Evolutionary conservation across 345 rosid species (phyloP).

Genomic region (Camelina sativa): DNA sequence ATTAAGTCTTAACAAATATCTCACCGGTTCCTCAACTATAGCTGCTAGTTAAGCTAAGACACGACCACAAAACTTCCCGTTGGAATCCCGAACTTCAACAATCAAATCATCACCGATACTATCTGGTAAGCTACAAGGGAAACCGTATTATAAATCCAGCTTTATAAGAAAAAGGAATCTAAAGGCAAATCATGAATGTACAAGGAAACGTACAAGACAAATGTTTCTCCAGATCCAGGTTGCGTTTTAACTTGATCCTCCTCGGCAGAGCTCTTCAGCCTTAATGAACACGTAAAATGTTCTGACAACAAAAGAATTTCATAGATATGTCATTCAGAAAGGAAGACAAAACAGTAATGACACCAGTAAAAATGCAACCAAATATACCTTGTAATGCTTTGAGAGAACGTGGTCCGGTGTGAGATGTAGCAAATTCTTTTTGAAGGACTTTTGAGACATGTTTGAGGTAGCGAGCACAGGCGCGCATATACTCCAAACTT

Average conservation of each 20-base stretch:
- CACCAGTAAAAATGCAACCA: neutral
- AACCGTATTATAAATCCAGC: slow-evolving; percentile 5
- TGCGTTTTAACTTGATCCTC: slow-evolving; percentile 70
- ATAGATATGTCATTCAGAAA: neutral
- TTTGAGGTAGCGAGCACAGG: slow-evolving; percentile 72
- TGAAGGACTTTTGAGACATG: slow-evolving; percentile 70
- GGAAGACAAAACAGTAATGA: neutral
- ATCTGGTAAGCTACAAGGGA: slow-evolving; percentile 76
- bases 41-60: slow-evolving; percentile 79
- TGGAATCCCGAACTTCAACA: slow-evolving; percentile 76
- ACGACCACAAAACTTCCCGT: slow-evolving; percentile 74
- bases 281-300: slow-evolving; percentile 61
- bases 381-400: slow-evolving; percentile 67
- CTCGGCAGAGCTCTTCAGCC: slow-evolving; percentile 74
- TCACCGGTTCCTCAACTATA: slow-evolving; percentile 72
- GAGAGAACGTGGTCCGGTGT: slow-evolving; percentile 57
- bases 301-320: slow-evolving; percentile 50
- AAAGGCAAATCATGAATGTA: slow-evolving; percentile 1
- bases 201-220: slow-evolving; percentile 66
- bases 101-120: slow-evolving; percentile 78
- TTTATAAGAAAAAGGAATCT: neutral
- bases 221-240: slow-evolving; percentile 82
- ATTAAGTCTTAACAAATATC: slow-evolving; percentile 20
- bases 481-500: slow-evolving; percentile 75
- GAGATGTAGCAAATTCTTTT: slow-evolving; percentile 57